Conservation (phyloP, 2,329 filamentous ascomycete species). For the Cyphellophora attinorum region DNA sequence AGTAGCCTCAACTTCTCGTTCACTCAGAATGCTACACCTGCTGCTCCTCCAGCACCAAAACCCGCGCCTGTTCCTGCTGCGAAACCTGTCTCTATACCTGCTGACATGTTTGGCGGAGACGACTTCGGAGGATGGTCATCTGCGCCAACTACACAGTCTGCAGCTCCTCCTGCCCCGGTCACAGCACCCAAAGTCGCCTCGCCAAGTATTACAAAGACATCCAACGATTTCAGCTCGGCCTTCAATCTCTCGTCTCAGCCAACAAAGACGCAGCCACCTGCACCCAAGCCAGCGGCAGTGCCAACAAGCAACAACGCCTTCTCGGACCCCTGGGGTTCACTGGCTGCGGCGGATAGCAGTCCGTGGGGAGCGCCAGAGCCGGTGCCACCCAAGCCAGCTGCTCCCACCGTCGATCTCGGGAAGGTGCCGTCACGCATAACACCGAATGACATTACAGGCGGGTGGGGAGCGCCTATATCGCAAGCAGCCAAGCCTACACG, state of each 20-base stretch:
- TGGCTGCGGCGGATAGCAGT: constrained; percentile 40
- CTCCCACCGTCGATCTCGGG: constrained; percentile 20
- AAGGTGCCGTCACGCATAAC: constrained; percentile 38
- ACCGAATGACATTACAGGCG: constrained; percentile 55
- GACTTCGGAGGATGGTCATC: constrained; percentile 20
- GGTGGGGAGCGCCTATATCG: constrained; percentile 45
- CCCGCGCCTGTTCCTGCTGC: constrained; percentile 36
- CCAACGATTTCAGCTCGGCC: constrained; percentile 48
- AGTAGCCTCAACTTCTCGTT: constrained; percentile 59
- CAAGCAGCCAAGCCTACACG: constrained; percentile 24
- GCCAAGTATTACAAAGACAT: constrained; percentile 8
- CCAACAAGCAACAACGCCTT: constrained; percentile 25
- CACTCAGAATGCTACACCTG: constrained; percentile 43
- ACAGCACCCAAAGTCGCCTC: constrained; percentile 23
- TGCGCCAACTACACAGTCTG: constrained; percentile 36
- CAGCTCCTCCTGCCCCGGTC: constrained; percentile 23
- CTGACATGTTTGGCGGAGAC: constrained; percentile 18
- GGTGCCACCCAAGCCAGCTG: constrained; percentile 25
- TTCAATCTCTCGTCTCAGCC: constrained; percentile 66
- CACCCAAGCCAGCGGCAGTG: constrained; percentile 10
- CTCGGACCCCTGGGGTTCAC: constrained; percentile 67
- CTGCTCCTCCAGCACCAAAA: constrained; percentile 24
- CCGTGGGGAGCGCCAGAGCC: constrained; percentile 66
- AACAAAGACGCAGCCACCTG: constrained; percentile 21
- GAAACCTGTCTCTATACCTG: constrained; percentile 28